Evolutionary conservation across 257 asterid genomes (phyloP), one percentile per base, ranked within the genome.

Genomic region (Lantana camara): DNA sequence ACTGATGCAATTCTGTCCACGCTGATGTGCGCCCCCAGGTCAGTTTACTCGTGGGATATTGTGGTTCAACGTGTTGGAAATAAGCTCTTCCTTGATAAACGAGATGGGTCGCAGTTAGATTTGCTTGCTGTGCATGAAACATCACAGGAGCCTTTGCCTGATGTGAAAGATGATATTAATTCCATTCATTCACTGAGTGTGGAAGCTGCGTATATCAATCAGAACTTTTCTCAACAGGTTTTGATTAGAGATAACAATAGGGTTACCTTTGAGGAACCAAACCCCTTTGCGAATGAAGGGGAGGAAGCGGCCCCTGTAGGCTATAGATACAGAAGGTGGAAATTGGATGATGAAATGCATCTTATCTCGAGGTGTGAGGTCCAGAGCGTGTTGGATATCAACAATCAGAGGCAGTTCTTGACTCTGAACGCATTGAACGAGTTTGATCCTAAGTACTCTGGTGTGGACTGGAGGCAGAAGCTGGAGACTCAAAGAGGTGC

Each of bases 381-480:
- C 52, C 97, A 94, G 69, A 83, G 98, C 35, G 98, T 88, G 16
- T 63, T 81, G 41, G 99, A 94, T 48, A 60, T 73, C 40, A 94
- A 85, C 57, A 94, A 94, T 34, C 96, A 90, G 83, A 80, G 87
- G 69, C 85, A 95, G 2, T 88, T 78, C 27, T 70, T 94, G 78
- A 90, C 99, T 0, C 62, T 88, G 34, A 94, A 94, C 55, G 99
- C 99, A 0, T 49, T 94, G 87, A 90, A 90, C 49, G 99, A 90
- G 81, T 94, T 94, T 71, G 99, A 94, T 83, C 87, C 96, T 0
- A 90, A 94, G 81, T 89, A 82, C 48, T 88, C 99, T 0, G 99
- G 99, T 34, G 96, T 90, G 0, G 96, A 90, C 29, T 94, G 99
- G 98, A 82, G 97, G 82, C 97, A 90, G 87, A 94, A 94, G 79